A percentile compares a stretch with the other conserved stretches of the same genome.
Conservation (phyloP, 2,329 filamentous ascomycete genomes). For the Colletotrichum australisinense region DNA sequence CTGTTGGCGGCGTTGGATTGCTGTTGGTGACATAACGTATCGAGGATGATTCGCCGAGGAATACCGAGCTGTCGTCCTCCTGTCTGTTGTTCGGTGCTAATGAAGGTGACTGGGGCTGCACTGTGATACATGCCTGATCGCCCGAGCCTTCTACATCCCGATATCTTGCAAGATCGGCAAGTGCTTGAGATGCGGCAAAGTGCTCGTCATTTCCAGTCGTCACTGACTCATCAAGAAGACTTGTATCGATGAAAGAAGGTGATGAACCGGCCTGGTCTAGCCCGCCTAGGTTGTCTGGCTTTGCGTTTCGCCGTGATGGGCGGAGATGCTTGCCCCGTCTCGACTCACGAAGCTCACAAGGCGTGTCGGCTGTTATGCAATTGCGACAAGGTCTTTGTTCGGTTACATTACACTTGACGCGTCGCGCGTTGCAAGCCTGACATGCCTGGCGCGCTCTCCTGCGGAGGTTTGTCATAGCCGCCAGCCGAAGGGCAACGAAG, state of each 20-base stretch:
- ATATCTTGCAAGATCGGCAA: not conserved
- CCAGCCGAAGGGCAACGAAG: not conserved
- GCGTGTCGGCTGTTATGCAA: constrained; percentile 40
- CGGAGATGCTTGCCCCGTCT: constrained; percentile 45
- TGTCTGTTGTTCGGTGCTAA: not conserved
- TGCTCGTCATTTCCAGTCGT: not conserved
- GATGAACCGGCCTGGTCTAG: not conserved
- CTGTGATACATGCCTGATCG: not conserved
- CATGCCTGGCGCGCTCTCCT: constrained; percentile 49
- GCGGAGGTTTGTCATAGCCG: constrained; percentile 32
- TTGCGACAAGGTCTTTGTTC: constrained; percentile 48
- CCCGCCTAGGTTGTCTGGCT: not conserved
- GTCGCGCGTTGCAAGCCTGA: constrained; percentile 47
- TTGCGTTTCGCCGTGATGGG: constrained; percentile 20
- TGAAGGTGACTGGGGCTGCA: not conserved
- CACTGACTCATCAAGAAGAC: not conserved
- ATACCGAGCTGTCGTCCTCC: constrained; percentile 44
- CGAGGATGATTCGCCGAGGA: constrained; percentile 59
- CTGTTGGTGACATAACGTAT: constrained; percentile 61
- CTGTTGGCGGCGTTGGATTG: constrained; percentile 23
- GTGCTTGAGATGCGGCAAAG: not conserved
- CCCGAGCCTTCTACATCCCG: not conserved
- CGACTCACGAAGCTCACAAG: constrained; percentile 48
- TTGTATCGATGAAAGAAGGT: not conserved
- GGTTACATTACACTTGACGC: constrained; percentile 50